phyloP scores from a whole-genome alignment of 441 rosid genomes.

The Aleurites moluccanus region DNA sequence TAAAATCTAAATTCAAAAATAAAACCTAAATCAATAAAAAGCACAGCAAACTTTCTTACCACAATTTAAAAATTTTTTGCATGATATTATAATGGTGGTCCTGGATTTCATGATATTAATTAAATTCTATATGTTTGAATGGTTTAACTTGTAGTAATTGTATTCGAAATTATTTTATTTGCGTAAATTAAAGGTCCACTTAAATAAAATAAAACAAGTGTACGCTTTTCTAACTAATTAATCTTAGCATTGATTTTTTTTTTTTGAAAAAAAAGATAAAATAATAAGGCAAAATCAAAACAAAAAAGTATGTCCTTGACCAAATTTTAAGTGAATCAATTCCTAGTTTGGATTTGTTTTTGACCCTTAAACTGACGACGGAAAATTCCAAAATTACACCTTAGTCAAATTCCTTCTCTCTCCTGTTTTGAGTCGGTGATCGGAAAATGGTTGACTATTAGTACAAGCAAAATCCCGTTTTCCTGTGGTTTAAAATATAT shows the following conservation, averaged over 20 bases:
- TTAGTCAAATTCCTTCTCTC: not conserved
- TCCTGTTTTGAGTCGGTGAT: not conserved
- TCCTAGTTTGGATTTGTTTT: slow-evolving; percentile 20
- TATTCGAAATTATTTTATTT: not conserved
- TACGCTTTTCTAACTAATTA: not conserved
- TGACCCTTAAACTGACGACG: slow-evolving; percentile 1
- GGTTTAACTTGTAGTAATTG: not conserved
- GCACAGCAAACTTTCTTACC: too few relatives aligned
- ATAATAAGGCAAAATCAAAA: not conserved
- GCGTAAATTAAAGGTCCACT: not conserved
- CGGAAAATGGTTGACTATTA: not conserved
- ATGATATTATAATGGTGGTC: not conserved
- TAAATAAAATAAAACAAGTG: not conserved
- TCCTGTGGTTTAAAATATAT: not conserved
- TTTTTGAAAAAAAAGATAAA: not conserved
- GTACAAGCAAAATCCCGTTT: slow-evolving; percentile 1
- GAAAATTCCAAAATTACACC: slow-evolving; percentile 9
- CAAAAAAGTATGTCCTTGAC: not conserved
- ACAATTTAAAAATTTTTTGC: too few relatives aligned
- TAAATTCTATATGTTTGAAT: not conserved
- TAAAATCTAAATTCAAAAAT: too few relatives aligned
- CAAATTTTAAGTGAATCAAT: too few relatives aligned
- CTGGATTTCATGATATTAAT: not conserved
- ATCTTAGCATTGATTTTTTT: too few relatives aligned
- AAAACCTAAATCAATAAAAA: too few relatives aligned